Evolutionary conservation across 2,329 filamentous ascomycete species (phyloP).

Genomic region (Sporothrix euskadiensis): DNA sequence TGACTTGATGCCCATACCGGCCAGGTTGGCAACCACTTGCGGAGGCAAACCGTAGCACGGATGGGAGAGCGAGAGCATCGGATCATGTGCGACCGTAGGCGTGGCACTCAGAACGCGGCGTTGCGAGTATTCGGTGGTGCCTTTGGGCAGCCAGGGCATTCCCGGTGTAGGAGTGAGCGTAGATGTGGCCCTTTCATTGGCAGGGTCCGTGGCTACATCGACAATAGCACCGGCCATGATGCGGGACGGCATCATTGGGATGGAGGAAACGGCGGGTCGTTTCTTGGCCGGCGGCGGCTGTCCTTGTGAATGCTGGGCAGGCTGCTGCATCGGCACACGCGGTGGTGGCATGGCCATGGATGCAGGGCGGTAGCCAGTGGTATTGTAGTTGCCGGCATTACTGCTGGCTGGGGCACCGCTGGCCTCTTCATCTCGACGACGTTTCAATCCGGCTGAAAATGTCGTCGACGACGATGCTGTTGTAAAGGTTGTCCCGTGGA

Average conservation of each 20-base stretch:
- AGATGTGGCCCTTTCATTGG: not conserved
- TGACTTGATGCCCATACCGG: slow-evolving; percentile 64
- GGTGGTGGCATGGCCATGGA: slow-evolving; percentile 1
- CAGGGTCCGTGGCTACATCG: not conserved
- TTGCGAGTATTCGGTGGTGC: slow-evolving; percentile 58
- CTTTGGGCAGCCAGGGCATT: slow-evolving; percentile 47
- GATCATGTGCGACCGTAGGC: slow-evolving; percentile 53
- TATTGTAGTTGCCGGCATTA: not conserved
- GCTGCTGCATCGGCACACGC: not conserved
- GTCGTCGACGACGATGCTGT: slow-evolving; percentile 3
- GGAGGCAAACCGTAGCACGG: slow-evolving; percentile 62
- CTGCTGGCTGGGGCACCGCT: not conserved
- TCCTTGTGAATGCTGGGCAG: not conserved
- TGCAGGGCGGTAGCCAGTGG: not conserved
- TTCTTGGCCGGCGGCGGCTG: not conserved
- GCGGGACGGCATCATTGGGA: slow-evolving; percentile 28
- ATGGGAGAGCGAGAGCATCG: slow-evolving; percentile 62
- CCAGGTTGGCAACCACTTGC: slow-evolving; percentile 64
- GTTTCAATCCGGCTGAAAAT: slow-evolving; percentile 24
- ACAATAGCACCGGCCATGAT: slow-evolving; percentile 36
- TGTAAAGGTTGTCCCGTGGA: slow-evolving; percentile 15
- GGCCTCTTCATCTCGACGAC: slow-evolving; percentile 9
- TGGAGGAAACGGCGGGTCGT: not conserved
- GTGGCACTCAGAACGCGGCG: slow-evolving; percentile 54
- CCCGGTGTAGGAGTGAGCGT: slow-evolving; percentile 12